These are phyloP conservation scores for Inga oerstediana DNA, from an alignment of 306 rosid genomes.

Conservation along the genomic window DNA sequence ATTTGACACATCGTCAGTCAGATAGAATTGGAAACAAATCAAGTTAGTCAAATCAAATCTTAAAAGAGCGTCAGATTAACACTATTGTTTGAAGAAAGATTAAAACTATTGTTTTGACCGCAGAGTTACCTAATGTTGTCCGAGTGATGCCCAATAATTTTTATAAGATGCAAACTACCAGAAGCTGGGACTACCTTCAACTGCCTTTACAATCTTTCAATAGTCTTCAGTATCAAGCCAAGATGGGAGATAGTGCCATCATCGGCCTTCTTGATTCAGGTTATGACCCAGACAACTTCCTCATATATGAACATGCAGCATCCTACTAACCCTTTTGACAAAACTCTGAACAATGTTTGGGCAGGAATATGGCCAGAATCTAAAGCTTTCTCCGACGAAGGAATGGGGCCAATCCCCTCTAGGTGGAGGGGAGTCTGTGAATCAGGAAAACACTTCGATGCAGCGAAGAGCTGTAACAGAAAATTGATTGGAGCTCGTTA, in stretches of 20 bases:
- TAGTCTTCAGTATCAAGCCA: slow-evolving; percentile 30
- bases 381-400: slow-evolving; percentile 44
- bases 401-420: slow-evolving; percentile 50
- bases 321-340: slow-evolving; percentile 1
- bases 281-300: background rate
- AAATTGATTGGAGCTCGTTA: slow-evolving; percentile 63
- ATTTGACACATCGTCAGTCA: background rate
- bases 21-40: background rate
- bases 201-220: slow-evolving; percentile 37
- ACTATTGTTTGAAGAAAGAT: background rate
- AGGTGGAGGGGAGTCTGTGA: slow-evolving; percentile 55
- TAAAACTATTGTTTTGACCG: background rate
- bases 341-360: background rate
- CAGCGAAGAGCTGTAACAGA: slow-evolving; percentile 48
- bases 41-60: background rate
- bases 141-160: slow-evolving; percentile 52
- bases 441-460: slow-evolving; percentile 45
- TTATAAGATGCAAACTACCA: slow-evolving; percentile 52
- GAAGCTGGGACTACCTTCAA: slow-evolving; percentile 64
- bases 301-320: background rate
- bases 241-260: slow-evolving; percentile 46
- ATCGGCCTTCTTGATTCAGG: slow-evolving; percentile 60
- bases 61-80: background rate
- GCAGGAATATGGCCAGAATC: slow-evolving; percentile 71
- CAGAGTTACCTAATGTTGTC: slow-evolving; percentile 50